Conservation (phyloP, 1,139 yeast species). For the Pneumocystis jirovecii region DNA sequence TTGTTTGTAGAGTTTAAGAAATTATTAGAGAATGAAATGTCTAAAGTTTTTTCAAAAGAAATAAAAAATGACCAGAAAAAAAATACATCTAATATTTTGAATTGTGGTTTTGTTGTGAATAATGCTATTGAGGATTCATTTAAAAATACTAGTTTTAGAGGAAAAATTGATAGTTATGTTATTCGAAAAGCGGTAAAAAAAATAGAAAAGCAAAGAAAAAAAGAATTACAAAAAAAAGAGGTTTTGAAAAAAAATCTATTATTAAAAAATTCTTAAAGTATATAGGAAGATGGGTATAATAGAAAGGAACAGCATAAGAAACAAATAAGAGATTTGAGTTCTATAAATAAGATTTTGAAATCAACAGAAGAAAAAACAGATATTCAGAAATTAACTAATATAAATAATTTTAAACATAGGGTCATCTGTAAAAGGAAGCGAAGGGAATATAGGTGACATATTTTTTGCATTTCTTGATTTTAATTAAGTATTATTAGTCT, state of each 20-base stretch:
- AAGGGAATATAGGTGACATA: background rate
- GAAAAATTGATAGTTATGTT: background rate
- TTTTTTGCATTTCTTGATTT: background rate
- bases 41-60: background rate
- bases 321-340: background rate
- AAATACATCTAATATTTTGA: background rate
- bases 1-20: background rate
- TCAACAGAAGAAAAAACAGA: background rate
- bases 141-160: background rate
- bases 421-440: background rate
- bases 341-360: background rate
- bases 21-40: background rate
- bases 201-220: background rate
- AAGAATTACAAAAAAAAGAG: background rate
- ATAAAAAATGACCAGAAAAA: background rate
- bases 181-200: background rate
- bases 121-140: background rate
- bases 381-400: background rate
- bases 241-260: background rate
- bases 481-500: background rate
- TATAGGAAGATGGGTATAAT: background rate
- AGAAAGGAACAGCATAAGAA: background rate
- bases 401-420: background rate
- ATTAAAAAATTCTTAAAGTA: background rate
- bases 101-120: background rate